Base-by-base conservation (phyloP, 306 rosid species). In the Senna tora region DNA sequence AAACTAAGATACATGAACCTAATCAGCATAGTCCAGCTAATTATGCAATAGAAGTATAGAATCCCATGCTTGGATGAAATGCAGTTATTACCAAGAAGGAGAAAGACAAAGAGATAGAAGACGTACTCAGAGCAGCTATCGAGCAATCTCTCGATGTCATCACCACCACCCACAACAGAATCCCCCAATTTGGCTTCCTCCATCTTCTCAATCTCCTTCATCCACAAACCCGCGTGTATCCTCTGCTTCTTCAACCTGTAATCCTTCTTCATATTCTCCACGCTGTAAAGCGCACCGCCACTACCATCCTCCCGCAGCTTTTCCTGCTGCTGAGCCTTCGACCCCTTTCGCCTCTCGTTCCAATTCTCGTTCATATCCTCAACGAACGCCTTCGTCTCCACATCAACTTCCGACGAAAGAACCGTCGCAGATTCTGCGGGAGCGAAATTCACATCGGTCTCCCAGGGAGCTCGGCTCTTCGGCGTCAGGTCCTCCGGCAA, bases 281-380 rank as follows among this genome's bases (percentile, higher is more conserved):
- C 63, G 73, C 91, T 84, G 60, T 89, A 87, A 58, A 89, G 87
- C 67, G 82, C 81, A 55, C 92, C 81, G 51, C 92, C 82, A 19
- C 41, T 81, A 25, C 74, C 65, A 7, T 69, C 71, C 36, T 71
- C 49, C 33, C 57, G 51, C n/a, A 55, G 51, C 46, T 73, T 82
- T 54, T 77, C 87, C 41, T 75, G 77, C 80, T 17, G 36, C 57
- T 64, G 73, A 13, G 58, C 79, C 80, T 83, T 76, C n/a, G 79
- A 68, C 30, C 88, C 86, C 51, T 79, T 89, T 7, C 88, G 62
- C 79, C 98, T 84, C 43, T 87, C 86, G 32, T 84, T 51, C 97
- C 97, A 94, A 51, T 94, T 91, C 80, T 85, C 93, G 32, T 82
- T 86, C 98, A 94, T 94, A 33, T 94, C 97, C 82, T 85, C 97